phyloP scores from a whole-genome alignment of 768 basidiomycete genomes.

The Kwoniella bestiolae region DNA sequence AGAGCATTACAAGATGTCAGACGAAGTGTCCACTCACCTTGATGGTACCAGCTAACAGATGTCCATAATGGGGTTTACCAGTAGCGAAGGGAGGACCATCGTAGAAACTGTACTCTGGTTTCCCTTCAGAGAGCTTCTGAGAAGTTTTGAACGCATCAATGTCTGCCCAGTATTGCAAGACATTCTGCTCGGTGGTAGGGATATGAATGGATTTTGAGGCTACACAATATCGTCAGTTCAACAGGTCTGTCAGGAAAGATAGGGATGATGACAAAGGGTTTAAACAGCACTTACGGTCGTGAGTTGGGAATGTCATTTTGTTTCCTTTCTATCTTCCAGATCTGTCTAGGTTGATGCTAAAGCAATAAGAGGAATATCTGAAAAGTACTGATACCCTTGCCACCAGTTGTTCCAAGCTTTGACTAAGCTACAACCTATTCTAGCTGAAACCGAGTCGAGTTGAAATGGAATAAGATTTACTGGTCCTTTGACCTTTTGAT shows the following conservation, averaged over 20 bases:
- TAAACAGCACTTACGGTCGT: slow-evolving; percentile 36
- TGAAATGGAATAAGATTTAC: background rate
- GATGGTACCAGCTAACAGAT: slow-evolving; percentile 70
- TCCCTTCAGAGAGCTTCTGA: slow-evolving; percentile 86
- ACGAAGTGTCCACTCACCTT: slow-evolving; percentile 45
- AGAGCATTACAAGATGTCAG: background rate
- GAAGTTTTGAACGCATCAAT: slow-evolving; percentile 98
- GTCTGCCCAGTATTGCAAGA: slow-evolving; percentile 87
- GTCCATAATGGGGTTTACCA: slow-evolving; percentile 94
- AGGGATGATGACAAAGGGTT: background rate
- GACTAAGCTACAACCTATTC: slow-evolving; percentile 10
- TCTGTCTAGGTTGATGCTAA: slow-evolving; percentile 1
- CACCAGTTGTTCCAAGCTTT: background rate
- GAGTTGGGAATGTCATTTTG: slow-evolving; percentile 39
- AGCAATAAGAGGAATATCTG: background rate
- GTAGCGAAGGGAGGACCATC: slow-evolving; percentile 98
- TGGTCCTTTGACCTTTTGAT: too few relatives aligned
- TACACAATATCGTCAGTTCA: slow-evolving; percentile 8
- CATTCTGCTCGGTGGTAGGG: slow-evolving; percentile 65
- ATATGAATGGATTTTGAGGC: slow-evolving; percentile 50
- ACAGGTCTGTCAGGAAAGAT: background rate
- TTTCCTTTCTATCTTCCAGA: background rate
- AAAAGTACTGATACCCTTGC: background rate
- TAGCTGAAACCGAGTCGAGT: slow-evolving; percentile 8
- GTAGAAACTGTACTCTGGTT: slow-evolving; percentile 90